phyloP scores from a whole-genome alignment of 2,329 filamentous ascomycete species.

The Ascochyta viciae-villosae region DNA sequence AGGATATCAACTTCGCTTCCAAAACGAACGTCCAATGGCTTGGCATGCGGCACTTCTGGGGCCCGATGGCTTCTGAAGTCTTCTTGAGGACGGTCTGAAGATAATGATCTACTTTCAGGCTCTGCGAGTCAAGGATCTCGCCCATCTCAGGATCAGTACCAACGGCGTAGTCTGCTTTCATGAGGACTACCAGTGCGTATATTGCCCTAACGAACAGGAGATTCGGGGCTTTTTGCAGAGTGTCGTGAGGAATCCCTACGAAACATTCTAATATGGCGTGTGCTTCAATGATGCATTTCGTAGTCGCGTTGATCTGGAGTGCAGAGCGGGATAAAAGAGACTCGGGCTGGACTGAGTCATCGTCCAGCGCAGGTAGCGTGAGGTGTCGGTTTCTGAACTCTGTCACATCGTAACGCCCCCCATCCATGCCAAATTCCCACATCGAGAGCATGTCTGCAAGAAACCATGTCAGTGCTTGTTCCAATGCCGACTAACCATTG shows the following conservation, averaged over 20 bases:
- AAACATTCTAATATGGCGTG: constrained; percentile 45
- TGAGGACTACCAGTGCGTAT: constrained; percentile 41
- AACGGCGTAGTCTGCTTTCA: constrained; percentile 47
- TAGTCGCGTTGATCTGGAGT: constrained; percentile 46
- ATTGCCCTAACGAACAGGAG: constrained; percentile 42
- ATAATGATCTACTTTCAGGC: constrained; percentile 42
- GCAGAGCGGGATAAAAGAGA: constrained; percentile 41
- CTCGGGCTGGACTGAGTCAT: constrained; percentile 43
- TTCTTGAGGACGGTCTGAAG: constrained; percentile 33
- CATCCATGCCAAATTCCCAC: constrained; percentile 50
- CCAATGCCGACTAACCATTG: background rate
- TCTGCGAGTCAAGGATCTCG: constrained; percentile 41
- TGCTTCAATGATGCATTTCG: constrained; percentile 42
- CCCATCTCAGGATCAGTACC: constrained; percentile 44
- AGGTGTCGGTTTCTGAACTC: constrained; percentile 45
- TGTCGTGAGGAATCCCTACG: constrained; percentile 25
- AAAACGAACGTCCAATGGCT: constrained; percentile 42
- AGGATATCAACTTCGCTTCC: constrained; percentile 39
- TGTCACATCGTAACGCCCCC: constrained; percentile 45
- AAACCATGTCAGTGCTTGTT: background rate
- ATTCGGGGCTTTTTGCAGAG: constrained; percentile 37
- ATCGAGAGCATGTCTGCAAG: constrained; percentile 38
- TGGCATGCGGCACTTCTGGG: constrained; percentile 41
- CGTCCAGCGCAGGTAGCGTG: constrained; percentile 44
- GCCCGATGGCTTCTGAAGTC: constrained; percentile 35